Evolutionary conservation across 108 stramenopile species (phyloP).

Genomic region (Chaetoceros muelleri): DNA sequence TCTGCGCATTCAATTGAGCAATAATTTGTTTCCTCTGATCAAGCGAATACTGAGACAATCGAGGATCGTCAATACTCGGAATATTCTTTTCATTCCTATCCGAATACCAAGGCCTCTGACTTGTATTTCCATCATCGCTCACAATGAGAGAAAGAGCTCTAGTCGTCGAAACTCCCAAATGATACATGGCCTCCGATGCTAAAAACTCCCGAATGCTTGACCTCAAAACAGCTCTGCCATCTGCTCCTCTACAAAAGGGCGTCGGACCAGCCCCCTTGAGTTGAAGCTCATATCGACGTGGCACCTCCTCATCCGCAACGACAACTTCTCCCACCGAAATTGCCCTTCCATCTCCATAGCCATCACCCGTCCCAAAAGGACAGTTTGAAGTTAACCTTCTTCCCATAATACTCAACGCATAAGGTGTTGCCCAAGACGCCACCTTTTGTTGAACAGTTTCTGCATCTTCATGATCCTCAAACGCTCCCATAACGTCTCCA

Average conservation of each 20-base stretch:
- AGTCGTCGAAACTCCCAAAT: slow-evolving; percentile 81
- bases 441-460: background rate
- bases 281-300: slow-evolving; percentile 80
- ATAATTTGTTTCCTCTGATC: slow-evolving; percentile 48
- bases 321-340: slow-evolving; percentile 64
- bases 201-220: slow-evolving; percentile 92
- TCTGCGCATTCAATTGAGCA: slow-evolving; percentile 34
- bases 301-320: background rate
- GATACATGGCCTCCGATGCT: slow-evolving; percentile 93
- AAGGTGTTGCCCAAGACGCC: slow-evolving; percentile 80
- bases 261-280: slow-evolving; percentile 94
- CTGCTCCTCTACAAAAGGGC: slow-evolving; percentile 91
- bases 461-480: background rate
- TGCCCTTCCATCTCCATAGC: slow-evolving; percentile 85
- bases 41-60: slow-evolving; percentile 46
- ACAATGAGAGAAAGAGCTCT: slow-evolving; percentile 70
- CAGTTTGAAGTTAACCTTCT: slow-evolving; percentile 60
- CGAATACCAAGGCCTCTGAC: slow-evolving; percentile 64
- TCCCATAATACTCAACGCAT: slow-evolving; percentile 81
- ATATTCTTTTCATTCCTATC: slow-evolving; percentile 23
- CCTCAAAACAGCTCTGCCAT: slow-evolving; percentile 91
- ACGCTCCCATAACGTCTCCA: slow-evolving; percentile 42
- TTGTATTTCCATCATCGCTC: slow-evolving; percentile 39
- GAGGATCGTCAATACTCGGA: slow-evolving; percentile 55
- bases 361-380: slow-evolving; percentile 77